Percentiles rank a stretch among this genome's conserved stretches.
Conservation (phyloP, 2,329 filamentous ascomycete species). For the Clarireedia sp. region DNA sequence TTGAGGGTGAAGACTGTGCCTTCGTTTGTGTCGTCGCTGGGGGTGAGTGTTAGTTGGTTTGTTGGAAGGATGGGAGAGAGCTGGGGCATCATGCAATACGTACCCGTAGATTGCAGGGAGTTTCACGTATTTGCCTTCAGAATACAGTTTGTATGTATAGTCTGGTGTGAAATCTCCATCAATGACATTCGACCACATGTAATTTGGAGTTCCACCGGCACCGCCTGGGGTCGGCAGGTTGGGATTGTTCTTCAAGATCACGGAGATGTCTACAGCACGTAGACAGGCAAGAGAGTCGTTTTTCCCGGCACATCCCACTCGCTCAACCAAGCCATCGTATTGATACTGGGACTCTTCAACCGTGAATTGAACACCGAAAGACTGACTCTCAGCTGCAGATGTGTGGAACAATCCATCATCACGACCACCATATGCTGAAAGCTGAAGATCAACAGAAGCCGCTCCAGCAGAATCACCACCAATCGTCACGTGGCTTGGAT, state of each 20-base stretch:
- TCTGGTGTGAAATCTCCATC: constrained; percentile 46
- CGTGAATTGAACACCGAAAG: constrained; percentile 42
- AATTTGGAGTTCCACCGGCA: constrained; percentile 34
- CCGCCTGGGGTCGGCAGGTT: constrained; percentile 33
- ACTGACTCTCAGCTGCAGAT: constrained; percentile 43
- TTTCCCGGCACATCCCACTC: constrained; percentile 34
- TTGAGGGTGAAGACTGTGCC: constrained; percentile 53
- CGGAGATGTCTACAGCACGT: constrained; percentile 33
- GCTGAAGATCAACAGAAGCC: constrained; percentile 55
- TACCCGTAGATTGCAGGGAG: constrained; percentile 44
- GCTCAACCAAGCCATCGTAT: constrained; percentile 40
- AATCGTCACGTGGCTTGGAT: constrained; percentile 59
- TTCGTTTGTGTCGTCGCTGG: constrained; percentile 52
- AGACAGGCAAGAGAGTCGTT: constrained; percentile 39
- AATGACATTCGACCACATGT: constrained; percentile 47
- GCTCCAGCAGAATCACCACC: constrained; percentile 63
- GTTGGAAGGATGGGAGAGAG: background rate
- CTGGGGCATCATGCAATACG: background rate
- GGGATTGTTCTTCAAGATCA: constrained; percentile 37
- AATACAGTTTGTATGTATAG: constrained; percentile 41
- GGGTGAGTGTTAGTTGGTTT: background rate
- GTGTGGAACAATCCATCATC: constrained; percentile 44
- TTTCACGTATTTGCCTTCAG: constrained; percentile 42
- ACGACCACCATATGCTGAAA: constrained; percentile 46
- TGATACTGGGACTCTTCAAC: constrained; percentile 42